Percentiles rank a stretch among this genome's conserved stretches.
phyloP scores from a whole-genome alignment of 2,329 filamentous ascomycete species.

The Beauveria rudraprayagi region DNA sequence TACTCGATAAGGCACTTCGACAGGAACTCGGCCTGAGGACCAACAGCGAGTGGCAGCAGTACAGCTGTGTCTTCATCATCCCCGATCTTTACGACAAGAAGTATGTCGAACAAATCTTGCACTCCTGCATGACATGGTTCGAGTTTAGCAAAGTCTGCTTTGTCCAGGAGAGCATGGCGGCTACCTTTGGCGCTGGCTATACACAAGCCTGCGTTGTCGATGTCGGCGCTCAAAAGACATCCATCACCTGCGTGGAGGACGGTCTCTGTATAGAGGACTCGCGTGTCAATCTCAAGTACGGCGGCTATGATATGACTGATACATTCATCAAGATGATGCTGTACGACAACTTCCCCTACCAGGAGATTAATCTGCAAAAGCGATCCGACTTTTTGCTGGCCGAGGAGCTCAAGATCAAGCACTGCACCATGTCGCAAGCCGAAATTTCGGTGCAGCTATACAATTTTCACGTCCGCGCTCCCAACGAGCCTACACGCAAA shows the following conservation, averaged over 20 bases:
- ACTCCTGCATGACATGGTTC: slow-evolving; percentile 81
- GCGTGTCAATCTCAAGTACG: slow-evolving; percentile 88
- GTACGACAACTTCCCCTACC: slow-evolving; percentile 89
- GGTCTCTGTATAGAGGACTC: slow-evolving; percentile 93
- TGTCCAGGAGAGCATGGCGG: slow-evolving; percentile 91
- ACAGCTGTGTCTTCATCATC: slow-evolving; percentile 94
- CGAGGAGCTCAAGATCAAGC: slow-evolving; percentile 90
- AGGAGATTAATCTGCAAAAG: slow-evolving; percentile 83
- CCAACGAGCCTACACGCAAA: slow-evolving; percentile 82
- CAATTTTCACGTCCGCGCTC: slow-evolving; percentile 84
- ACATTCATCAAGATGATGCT: slow-evolving; percentile 98
- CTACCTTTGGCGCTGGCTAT: slow-evolving; percentile 90
- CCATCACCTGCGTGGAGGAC: slow-evolving; percentile 93
- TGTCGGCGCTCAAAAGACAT: slow-evolving; percentile 94
- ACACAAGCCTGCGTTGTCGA: slow-evolving; percentile 93
- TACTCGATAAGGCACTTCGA: slow-evolving; percentile 79
- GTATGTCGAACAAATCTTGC: slow-evolving; percentile 77
- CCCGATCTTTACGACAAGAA: slow-evolving; percentile 94
- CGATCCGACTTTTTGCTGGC: slow-evolving; percentile 89
- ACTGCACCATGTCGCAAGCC: slow-evolving; percentile 83
- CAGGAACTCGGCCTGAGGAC: slow-evolving; percentile 72
- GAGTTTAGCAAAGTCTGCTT: slow-evolving; percentile 86
- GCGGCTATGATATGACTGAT: slow-evolving; percentile 86
- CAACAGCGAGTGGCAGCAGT: slow-evolving; percentile 77
- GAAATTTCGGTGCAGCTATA: slow-evolving; percentile 82